Evolutionary conservation across 768 basidiomycete species (phyloP).

Genomic region (Calvatia gigantea): DNA sequence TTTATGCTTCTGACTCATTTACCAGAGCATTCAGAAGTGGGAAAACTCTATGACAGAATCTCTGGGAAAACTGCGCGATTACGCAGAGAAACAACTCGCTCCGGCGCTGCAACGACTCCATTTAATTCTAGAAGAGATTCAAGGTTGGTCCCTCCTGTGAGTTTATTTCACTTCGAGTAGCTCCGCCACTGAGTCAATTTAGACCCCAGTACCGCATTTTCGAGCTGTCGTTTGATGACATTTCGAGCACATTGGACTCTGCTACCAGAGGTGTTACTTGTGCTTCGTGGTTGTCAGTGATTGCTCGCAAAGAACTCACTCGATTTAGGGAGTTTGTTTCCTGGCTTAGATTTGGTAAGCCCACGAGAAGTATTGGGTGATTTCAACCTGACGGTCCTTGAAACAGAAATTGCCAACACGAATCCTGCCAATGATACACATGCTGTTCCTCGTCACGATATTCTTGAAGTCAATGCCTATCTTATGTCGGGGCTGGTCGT

Average conservation of each 20-base stretch:
- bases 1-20: constrained; percentile 19
- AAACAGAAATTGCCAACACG: constrained; percentile 44
- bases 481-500: constrained; percentile 64
- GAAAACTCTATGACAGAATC: constrained; percentile 71
- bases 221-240: constrained; percentile 46
- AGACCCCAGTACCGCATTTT: constrained; percentile 50
- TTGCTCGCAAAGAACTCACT: constrained; percentile 62
- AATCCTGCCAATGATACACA: constrained; percentile 52
- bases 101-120: constrained; percentile 77
- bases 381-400: constrained; percentile 11
- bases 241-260: constrained; percentile 50
- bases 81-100: constrained; percentile 62
- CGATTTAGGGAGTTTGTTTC: constrained; percentile 77
- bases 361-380: background rate
- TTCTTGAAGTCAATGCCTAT: constrained; percentile 79
- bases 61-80: constrained; percentile 69
- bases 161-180: constrained; percentile 14
- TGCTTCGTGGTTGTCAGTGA: constrained; percentile 64
- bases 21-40: constrained; percentile 79
- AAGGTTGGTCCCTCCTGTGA: constrained; percentile 76
- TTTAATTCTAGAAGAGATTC: constrained; percentile 72
- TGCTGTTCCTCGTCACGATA: constrained; percentile 56
- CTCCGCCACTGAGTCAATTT: constrained; percentile 1
- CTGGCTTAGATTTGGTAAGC: constrained; percentile 73
- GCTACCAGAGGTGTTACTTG: constrained; percentile 57